Conservation (phyloP, 176 grass and related monocot species). For the Eragrostis nindensis region DNA sequence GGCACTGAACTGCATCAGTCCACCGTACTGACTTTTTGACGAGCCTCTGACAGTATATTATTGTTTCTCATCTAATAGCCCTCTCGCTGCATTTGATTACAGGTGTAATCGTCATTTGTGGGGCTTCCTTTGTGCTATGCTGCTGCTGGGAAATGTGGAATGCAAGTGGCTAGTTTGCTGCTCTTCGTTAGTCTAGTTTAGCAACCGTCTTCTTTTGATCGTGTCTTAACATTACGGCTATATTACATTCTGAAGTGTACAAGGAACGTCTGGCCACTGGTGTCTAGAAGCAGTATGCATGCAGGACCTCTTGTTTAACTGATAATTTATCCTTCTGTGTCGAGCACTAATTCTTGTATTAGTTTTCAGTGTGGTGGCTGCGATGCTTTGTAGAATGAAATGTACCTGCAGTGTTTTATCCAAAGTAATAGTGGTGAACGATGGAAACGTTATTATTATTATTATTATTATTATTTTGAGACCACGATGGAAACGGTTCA, state of each 20-base stretch:
- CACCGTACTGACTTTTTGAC: background rate
- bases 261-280: background rate
- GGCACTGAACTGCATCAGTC: background rate
- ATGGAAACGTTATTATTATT: too few species aligned
- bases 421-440: too few species aligned
- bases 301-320: background rate
- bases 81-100: background rate
- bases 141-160: background rate
- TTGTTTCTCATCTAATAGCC: background rate
- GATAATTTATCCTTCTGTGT: background rate
- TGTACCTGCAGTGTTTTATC: too few species aligned
- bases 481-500: too few species aligned
- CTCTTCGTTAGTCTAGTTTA: background rate
- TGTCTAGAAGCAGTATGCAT: background rate
- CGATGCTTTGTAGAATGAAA: background rate
- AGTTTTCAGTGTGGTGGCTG: background rate
- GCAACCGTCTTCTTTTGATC: background rate
- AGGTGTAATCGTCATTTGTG: background rate
- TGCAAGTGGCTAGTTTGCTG: background rate
- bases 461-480: too few species aligned
- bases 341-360: background rate
- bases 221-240: background rate
- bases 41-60: background rate
- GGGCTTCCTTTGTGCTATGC: background rate
- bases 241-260: too few species aligned